Percentiles rank a stretch among this genome's conserved stretches.
Conservation (phyloP, 2,329 filamentous ascomycete species). For the Cladophialophora chaetospira region DNA sequence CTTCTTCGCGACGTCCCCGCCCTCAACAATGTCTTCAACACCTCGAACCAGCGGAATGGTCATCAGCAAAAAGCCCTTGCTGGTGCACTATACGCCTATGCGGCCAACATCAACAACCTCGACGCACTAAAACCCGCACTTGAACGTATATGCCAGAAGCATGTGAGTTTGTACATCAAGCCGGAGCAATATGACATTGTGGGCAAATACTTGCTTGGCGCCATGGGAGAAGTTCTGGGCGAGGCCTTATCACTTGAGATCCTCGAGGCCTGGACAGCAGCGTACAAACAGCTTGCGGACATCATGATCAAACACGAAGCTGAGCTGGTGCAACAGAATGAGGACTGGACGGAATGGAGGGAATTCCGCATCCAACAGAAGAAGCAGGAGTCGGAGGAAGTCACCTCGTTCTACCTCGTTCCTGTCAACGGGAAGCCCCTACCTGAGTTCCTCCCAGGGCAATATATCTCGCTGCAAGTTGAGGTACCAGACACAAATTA, state of each 20-base stretch:
- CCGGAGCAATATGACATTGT: conserved; percentile 71
- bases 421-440: conserved; percentile 64
- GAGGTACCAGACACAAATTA: conserved; percentile 60
- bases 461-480: conserved; percentile 68
- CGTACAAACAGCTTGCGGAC: conserved; percentile 72
- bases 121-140: conserved; percentile 57
- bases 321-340: conserved; percentile 54
- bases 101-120: conserved; percentile 69
- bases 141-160: conserved; percentile 75
- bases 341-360: conserved; percentile 66
- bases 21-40: conserved; percentile 70
- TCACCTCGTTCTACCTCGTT: conserved; percentile 69
- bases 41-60: conserved; percentile 65
- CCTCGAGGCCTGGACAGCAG: conserved; percentile 67
- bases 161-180: conserved; percentile 68
- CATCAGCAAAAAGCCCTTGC: conserved; percentile 70
- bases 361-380: conserved; percentile 67
- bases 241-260: conserved; percentile 66
- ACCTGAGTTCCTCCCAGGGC: conserved; percentile 66
- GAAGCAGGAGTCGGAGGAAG: conserved; percentile 65
- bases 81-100: conserved; percentile 68
- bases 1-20: conserved; percentile 66
- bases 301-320: conserved; percentile 69
- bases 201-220: conserved; percentile 66
- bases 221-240: conserved; percentile 68